Evolutionary conservation across 371 early-diverging fungal species (phyloP), one percentile per base, ranked within the genome.

Genomic region (Funneliformis caledonium): DNA sequence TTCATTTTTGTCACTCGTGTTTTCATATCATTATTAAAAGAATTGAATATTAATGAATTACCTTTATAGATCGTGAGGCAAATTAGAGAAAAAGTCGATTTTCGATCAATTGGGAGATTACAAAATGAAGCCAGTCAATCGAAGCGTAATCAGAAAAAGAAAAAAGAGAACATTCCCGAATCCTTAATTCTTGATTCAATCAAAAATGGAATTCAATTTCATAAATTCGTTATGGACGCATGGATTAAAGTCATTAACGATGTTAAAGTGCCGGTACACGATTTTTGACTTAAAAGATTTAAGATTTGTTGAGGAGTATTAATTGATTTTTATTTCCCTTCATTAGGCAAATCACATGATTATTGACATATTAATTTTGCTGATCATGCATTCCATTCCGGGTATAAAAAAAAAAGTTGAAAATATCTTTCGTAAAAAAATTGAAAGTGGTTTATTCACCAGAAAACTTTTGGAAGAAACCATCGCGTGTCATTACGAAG

Each of bases 351-450:
- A 69, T 6, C 78, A 78, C 33, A 68, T 48, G 31, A 69, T 90
- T 1, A 87, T 94, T 62, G 95, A 94, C 67, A 80, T 94, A 2
- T 83, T 93, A 72, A 91, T 93, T 0, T 83, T 94, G 5, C 84
- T 93, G 61, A 89, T 93, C 37, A 72, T 94, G 33, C 89, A 93
- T 81, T 91, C 91, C 2, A 88, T 92, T 78, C 84, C 90, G 12
- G 88, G 91, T 9, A 87, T 87, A 75, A 91, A 92, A 72, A 92
- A 91, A 77, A 93, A 93, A 45, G 90, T 91, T 0, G 93, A 94
- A 60, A 52, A 74, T 0, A 75, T 91, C 10, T 83, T 94, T 47
- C 85, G 88, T 31, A 88, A 87, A 72, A 93, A 93, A 69, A 86
- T 93, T 22, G 83, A 86, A n/a, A 80, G 80, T 12, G 90, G 91